Base-by-base conservation (phyloP, 192 early-diverging fungal species). In the Entomortierella beljakovae region DNA sequence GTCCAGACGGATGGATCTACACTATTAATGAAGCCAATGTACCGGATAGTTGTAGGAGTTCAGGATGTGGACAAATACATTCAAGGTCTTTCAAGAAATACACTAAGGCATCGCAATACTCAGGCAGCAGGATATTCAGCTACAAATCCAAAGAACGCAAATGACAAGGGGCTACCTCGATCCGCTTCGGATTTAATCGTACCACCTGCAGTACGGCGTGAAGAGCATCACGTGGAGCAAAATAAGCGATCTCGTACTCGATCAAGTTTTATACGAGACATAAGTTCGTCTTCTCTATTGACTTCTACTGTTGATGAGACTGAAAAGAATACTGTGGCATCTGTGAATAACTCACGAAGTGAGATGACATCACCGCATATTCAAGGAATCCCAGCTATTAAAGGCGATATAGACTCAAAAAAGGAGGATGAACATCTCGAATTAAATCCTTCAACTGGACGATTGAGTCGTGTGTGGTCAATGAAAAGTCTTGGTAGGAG, bases 241-340 rank as follows among this genome's bases (percentile, higher is more conserved):
- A 43, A 46, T 28, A 68, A 16, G 32, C 65, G 43, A 5, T 49
- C 52, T 28, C 58, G 68, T 6, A 52, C 55, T 29, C 60, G 66
- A 31, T 70, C 68, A 6, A 68, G 70, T 42, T 70, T 52, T 46
- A 79, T 79, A 22, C 75, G 68, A 3, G 75, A 79, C 50, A 64
- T 79, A 25, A 68, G 75, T 53, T 69, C 67, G 18, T 25, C 46
- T 32, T 53, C 74, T 16, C 20, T 33, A 22, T 42, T 16, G 6
- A 6, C 52, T 22, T 22, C 59, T 0, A 18, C 57, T 3, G 20
- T 26, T 33, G 51, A 46, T 16, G 52, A 68, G 6, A 20, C 2
- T 46, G 15, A 5, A 13, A 13, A n/a, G n/a, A n/a, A n/a, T n/a
- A n/a, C n/a, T n/a, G n/a, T n/a, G n/a, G n/a, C n/a, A n/a, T n/a